Evolutionary conservation across 2,329 filamentous ascomycete species (phyloP), one percentile per base, ranked within the genome.

Genomic region (Paramyrothecium sp.): DNA sequence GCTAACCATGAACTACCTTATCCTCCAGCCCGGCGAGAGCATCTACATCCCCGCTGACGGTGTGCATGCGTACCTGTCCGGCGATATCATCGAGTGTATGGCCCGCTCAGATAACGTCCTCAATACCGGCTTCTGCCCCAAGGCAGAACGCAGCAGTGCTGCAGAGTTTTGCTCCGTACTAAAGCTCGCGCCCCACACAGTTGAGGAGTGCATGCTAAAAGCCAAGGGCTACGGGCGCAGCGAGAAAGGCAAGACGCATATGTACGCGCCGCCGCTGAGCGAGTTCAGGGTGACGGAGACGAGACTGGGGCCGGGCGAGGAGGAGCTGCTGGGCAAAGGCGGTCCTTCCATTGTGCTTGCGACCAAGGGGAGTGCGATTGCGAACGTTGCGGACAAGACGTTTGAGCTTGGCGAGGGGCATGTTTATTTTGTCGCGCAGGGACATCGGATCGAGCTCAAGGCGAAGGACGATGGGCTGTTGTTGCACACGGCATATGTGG

Each of bases 61-160:
- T 3, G 89, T 91, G 55, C 88, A 92, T 66, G 89, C 88, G 0
- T 92, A 91, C 66, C 76, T 92, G 0, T 81, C 81, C 3, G 89
- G 89, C 3, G 85, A 91, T 67, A 90, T 92, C 54, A 85, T 92
- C 64, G 89, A 92, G 71, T 91, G 89, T 72, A 92, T 92, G 89
- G 89, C 89, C 2, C 81, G 88, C 10, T 86, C 81, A 19, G 87
- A 92, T 75, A 91, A 91, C 57, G 89, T 92, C 2, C 77, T 92
- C 53, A 90, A 90, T 70, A 85, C 84, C 0, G 89, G 89, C 0
- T 91, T 93, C 76, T 92, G 88, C 63, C 88, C 89, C 0, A 78
- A 78, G 1, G 82, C 84, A 0, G 85, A 90, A 51, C 79, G 88
- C 13, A 82, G 89, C 65, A 84, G 78, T 48, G 76, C 87, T 22